Conservation (phyloP, 169 alveolate species). For the Cardiosporidium cionae region DNA sequence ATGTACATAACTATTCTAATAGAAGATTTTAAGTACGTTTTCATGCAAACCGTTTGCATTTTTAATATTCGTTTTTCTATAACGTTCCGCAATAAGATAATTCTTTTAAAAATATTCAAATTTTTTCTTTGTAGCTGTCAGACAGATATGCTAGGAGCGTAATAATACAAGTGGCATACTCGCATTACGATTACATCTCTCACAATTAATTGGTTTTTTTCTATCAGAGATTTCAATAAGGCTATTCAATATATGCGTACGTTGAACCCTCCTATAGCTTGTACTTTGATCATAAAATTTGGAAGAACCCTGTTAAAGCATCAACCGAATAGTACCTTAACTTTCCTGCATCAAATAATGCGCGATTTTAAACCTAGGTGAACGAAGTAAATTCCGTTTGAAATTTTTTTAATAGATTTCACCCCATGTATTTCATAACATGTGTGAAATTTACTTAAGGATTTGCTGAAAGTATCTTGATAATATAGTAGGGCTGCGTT, state of each 20-base stretch:
- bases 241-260: not conserved
- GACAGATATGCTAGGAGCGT: too few species aligned
- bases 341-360: not conserved
- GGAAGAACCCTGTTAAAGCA: not conserved
- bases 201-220: not conserved
- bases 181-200: not conserved
- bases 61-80: too few species aligned
- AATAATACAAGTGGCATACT: too few species aligned
- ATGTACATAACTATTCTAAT: not conserved
- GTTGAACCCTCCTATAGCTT: not conserved
- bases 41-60: too few species aligned
- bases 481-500: too few species aligned
- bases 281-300: not conserved
- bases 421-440: not conserved
- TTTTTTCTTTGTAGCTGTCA: too few species aligned
- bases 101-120: too few species aligned
- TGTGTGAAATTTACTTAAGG: too few species aligned
- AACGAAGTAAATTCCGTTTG: not conserved
- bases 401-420: not conserved
- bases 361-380: not conserved
- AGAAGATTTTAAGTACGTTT: conserved; percentile 1
- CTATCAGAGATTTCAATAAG: not conserved
- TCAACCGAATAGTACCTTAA: not conserved
- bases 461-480: too few species aligned
- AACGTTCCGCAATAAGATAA: too few species aligned